phyloP scores from a whole-genome alignment of 108 stramenopile species.

The Cyclotella sp. region DNA sequence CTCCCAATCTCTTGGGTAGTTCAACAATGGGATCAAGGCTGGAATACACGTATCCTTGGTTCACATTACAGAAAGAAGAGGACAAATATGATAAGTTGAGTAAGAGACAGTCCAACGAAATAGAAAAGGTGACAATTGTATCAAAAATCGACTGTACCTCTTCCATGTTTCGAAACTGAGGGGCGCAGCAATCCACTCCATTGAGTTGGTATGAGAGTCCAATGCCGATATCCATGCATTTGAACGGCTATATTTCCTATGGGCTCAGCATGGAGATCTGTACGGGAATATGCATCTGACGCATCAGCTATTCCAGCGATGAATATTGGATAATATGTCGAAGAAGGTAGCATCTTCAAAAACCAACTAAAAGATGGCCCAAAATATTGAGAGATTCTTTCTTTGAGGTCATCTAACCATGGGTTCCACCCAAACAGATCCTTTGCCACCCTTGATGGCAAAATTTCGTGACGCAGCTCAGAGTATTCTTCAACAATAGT shows the following conservation, averaged over 20 bases:
- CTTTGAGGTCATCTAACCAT: slow-evolving; percentile 38
- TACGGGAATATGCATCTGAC: slow-evolving; percentile 37
- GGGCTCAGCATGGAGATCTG: slow-evolving; percentile 86
- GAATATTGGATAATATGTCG: slow-evolving; percentile 77
- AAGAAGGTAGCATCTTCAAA: slow-evolving; percentile 46
- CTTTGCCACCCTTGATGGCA: slow-evolving; percentile 54
- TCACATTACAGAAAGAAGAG: neutral
- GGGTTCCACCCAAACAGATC: slow-evolving; percentile 76
- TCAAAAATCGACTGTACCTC: slow-evolving; percentile 36
- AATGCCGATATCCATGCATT: slow-evolving; percentile 64
- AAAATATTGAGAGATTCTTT: neutral
- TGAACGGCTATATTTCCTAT: slow-evolving; percentile 87
- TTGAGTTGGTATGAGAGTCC: slow-evolving; percentile 76
- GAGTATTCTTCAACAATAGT: slow-evolving; percentile 63
- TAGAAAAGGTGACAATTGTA: neutral
- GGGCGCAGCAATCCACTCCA: slow-evolving; percentile 65
- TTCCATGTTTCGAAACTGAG: slow-evolving; percentile 68
- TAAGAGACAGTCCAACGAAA: neutral
- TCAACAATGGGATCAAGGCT: slow-evolving; percentile 30
- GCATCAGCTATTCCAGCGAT: slow-evolving; percentile 45
- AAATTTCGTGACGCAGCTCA: slow-evolving; percentile 60
- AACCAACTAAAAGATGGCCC: slow-evolving; percentile 9
- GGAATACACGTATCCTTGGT: slow-evolving; percentile 63
- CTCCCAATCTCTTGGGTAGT: slow-evolving; percentile 27
- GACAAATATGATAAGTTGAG: neutral